Conservation (phyloP, 352 stramenopile genomes). For the Globisporangium nunn region DNA sequence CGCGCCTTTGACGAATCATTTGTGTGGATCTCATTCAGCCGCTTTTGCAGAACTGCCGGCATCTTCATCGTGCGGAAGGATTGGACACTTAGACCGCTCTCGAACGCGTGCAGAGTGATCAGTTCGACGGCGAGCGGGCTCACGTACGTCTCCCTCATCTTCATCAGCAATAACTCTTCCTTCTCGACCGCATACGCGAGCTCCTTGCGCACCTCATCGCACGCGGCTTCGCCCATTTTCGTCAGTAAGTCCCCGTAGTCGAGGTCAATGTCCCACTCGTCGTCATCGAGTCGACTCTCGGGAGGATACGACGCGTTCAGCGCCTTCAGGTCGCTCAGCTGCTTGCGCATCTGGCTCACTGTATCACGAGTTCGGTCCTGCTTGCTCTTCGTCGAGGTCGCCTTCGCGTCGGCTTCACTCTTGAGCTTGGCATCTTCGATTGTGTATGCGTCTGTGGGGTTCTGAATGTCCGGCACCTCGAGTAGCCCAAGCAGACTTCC, state of each 20-base stretch:
- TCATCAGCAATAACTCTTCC: constrained; percentile 76
- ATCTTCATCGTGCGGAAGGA: constrained; percentile 83
- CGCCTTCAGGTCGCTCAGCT: constrained; percentile 67
- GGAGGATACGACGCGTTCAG: constrained; percentile 43
- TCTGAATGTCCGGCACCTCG: constrained; percentile 64
- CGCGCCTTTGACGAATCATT: constrained; percentile 12
- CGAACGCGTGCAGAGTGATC: constrained; percentile 62
- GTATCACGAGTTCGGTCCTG: constrained; percentile 83
- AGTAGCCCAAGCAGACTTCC: constrained; percentile 20
- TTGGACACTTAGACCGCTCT: constrained; percentile 58
- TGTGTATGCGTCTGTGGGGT: constrained; percentile 76
- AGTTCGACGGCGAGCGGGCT: constrained; percentile 67
- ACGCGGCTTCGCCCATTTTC: constrained; percentile 59
- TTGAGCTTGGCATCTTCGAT: constrained; percentile 91
- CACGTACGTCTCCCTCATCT: constrained; percentile 78
- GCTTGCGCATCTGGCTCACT: constrained; percentile 74
- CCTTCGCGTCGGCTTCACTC: constrained; percentile 79
- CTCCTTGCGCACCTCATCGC: constrained; percentile 86
- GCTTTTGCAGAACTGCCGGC: constrained; percentile 48
- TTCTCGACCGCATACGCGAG: constrained; percentile 74
- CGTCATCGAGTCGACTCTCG: constrained; percentile 48
- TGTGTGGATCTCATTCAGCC: constrained; percentile 64
- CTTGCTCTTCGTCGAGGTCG: constrained; percentile 58
- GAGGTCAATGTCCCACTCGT: constrained; percentile 86
- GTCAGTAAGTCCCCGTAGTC: constrained; percentile 76